A percentile compares a stretch with the other conserved stretches of the same genome.
phyloP scores from a whole-genome alignment of 768 basidiomycete species.

The Amanita rubescens region DNA sequence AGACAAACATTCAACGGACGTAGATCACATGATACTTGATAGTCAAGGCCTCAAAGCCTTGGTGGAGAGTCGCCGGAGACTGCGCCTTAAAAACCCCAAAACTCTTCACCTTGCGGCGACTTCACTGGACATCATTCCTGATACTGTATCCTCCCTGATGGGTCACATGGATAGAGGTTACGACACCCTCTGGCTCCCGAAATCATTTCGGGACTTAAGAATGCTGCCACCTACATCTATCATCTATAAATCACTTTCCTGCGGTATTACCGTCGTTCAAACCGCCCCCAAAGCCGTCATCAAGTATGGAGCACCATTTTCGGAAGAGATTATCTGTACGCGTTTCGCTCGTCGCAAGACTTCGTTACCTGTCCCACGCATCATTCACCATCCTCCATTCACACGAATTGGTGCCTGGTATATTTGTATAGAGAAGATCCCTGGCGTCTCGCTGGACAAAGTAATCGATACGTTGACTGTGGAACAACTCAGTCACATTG shows the following conservation, averaged over 20 bases:
- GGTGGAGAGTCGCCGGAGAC: too few species aligned
- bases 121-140: too few species aligned
- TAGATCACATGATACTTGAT: too few species aligned
- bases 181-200: conserved; percentile 6
- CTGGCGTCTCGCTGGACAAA: conserved; percentile 18
- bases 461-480: conserved; percentile 17
- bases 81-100: too few species aligned
- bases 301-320: conserved; percentile 10
- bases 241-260: conserved; percentile 5
- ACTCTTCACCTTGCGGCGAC: too few species aligned
- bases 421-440: conserved; percentile 21
- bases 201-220: conserved; percentile 3
- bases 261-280: conserved; percentile 9
- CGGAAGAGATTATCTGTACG: conserved; percentile 8
- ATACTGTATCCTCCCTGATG: background rate
- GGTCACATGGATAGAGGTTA: too few species aligned
- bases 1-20: too few species aligned
- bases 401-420: conserved; percentile 16
- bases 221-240: conserved; percentile 4
- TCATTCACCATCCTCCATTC: conserved; percentile 19
- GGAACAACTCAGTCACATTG: conserved; percentile 16
- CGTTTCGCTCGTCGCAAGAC: conserved; percentile 4
- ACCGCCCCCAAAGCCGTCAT: conserved; percentile 9
- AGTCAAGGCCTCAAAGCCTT: too few species aligned
- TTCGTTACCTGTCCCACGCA: conserved; percentile 7